Evolutionary conservation across 345 rosid genomes (phyloP), one percentile per base, ranked within the genome.

Genomic region (Gossypium thurberi): DNA sequence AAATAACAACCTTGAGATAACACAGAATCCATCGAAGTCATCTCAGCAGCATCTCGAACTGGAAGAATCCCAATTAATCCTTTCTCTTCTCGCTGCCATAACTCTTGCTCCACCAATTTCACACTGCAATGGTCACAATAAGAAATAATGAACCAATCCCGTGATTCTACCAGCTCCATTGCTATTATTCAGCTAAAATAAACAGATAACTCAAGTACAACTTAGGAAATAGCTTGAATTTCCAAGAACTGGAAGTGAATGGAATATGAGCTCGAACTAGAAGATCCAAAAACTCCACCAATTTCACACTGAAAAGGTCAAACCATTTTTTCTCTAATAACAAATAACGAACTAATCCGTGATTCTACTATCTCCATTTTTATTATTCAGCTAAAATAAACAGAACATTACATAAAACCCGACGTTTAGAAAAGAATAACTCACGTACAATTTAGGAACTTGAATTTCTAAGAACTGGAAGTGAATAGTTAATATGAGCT

Each of bases 1-100:
- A n/a, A 44, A 53, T 69, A 65, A 52, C 10, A 42, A 86, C 97
- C 94, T 72, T 90, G 89, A 74, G 91, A 76, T 59, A 85, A 71
- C 66, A 79, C 76, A 3, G 91, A 72, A 56, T 87, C 87, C 51
- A 87, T 80, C 0, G 91, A 69, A 13, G 90, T 57, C 11, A 83
- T 77, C 57, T 88, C 96, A 0, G 91, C 86, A 13, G 97, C 84
- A 84, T 95, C 98, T 7, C 93, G 87, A 72, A 95, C 99, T 17
- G 99, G 99, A 50, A 95, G 74, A 83, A 95, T 89, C 57, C 99
- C 99, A 23, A 95, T 92, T 77, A 95, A 75, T 14, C 99, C 99
- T 70, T 91, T 95, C 83, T 92, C 98, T 74, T 92, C 99, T 61
- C 94, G 87, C 87, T 95, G 99, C 99, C 99, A 95, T 48, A 95